Conservation (phyloP, 139 green algal species). For the Chlamydomonas sphaeroides region DNA sequence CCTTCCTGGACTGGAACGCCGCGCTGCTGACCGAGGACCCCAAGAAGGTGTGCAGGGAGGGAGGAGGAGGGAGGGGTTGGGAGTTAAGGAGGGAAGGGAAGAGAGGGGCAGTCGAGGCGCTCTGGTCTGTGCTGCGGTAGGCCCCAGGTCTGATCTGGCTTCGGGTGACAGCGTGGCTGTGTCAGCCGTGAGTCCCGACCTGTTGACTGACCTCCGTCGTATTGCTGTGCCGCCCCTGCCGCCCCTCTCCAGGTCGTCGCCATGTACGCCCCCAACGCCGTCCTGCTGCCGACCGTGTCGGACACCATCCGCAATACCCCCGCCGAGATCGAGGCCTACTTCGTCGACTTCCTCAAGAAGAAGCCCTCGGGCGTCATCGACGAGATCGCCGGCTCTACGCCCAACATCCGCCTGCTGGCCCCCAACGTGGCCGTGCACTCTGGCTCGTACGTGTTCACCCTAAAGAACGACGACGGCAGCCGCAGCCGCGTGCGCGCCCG, state of each 20-base stretch:
- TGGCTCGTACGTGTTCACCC: not conserved
- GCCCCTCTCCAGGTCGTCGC: no score
- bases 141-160: no score
- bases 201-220: no score
- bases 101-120: no score
- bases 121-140: no score
- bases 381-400: not conserved
- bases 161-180: no score
- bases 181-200: no score
- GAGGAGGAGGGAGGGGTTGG: no score
- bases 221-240: not conserved
- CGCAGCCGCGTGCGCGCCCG: not conserved
- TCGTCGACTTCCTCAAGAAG: slow-evolving; percentile 15
- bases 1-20: slow-evolving; percentile 22
- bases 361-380: slow-evolving; percentile 5
- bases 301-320: slow-evolving; percentile 21
- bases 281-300: slow-evolving; percentile 38
- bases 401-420: slow-evolving; percentile 8
- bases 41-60: no score
- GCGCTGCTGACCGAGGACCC: slow-evolving; percentile 2
- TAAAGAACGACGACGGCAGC: not conserved
- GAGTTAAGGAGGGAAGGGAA: no score
- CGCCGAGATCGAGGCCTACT: slow-evolving; percentile 10
- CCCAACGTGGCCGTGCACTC: not conserved
- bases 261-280: slow-evolving; percentile 11